Evolutionary conservation across 306 rosid species (phyloP), one percentile per base, ranked within the genome.

Genomic region (Casuarina cunninghamiana): DNA sequence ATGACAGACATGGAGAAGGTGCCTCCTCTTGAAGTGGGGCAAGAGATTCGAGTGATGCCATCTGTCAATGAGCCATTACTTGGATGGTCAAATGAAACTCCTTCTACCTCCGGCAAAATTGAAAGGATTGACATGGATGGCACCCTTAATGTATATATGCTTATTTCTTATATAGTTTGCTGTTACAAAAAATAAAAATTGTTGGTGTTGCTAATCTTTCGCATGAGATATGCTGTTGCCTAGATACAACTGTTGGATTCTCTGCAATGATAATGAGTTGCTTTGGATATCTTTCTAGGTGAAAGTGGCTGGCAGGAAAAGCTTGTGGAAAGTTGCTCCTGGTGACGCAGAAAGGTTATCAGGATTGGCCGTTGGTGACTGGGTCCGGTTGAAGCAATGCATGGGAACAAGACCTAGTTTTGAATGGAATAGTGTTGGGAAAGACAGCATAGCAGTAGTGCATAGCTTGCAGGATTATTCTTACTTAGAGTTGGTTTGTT

Each of bases 381-480:
- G 99, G 99, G 99, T 95, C 63, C 97, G 97, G 73, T 91, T 97
- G 69, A 95, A 95, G 83, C 95, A 93, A 76, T 88, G 96, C 89
- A 88, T 93, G 53, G 99, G 99, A 75, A 91, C 79, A 26, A 86
- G 99, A 84, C 97, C 96, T 5, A 93, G 93, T 84, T 92, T 92
- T 78, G 99, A 95, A 82, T 87, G 99, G 97, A 93, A 83, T 77
- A 95, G 80, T 70, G 83, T 88, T 78, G 99, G 97, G 69, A 92
- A 88, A 80, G 99, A 92, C 50, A 84, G 97, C 77, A 77, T 92
- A 76, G 99, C 97, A 67, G 97, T 95, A 53, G 99, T 95, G 68
- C 93, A 89, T 74, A 92, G 97, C 79, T 90, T 95, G 68, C 99
- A 95, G 84, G 99, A 95, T 73, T 89, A 91, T 17, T 94, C 93